A percentile compares a stretch with the other conserved stretches of the same genome.
These are phyloP conservation scores for Colletotrichum cuscutae DNA, from an alignment of 2,329 filamentous ascomycete species.

Conservation along the genomic window DNA sequence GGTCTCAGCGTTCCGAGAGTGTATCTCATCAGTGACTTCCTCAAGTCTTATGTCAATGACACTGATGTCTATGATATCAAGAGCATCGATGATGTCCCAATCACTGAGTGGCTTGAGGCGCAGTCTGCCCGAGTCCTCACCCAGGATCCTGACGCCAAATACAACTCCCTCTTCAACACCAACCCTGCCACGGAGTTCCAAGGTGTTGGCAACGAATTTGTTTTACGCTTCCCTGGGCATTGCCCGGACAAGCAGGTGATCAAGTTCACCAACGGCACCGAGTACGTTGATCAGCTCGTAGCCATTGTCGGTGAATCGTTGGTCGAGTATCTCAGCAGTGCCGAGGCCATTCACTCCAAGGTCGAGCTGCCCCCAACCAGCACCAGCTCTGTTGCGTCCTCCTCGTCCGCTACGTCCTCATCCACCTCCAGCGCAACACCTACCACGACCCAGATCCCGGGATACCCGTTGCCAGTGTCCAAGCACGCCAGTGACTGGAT, in stretches of 20 bases:
- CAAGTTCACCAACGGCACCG: conserved; percentile 29
- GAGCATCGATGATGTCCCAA: conserved; percentile 27
- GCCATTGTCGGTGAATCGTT: neutral
- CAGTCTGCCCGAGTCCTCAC: neutral
- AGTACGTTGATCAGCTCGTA: neutral
- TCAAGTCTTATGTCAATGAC: neutral
- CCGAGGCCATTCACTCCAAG: conserved; percentile 10
- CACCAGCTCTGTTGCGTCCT: neutral
- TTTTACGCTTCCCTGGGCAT: neutral
- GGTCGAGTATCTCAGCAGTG: neutral
- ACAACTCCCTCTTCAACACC: conserved; percentile 33
- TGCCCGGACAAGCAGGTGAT: conserved; percentile 16
- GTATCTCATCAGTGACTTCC: conserved; percentile 20
- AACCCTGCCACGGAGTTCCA: neutral
- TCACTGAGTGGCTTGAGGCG: conserved; percentile 28
- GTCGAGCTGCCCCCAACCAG: conserved; percentile 21
- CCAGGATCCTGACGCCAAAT: conserved; percentile 39
- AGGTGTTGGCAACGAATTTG: neutral
- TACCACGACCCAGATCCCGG: conserved; percentile 27
- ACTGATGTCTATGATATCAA: conserved; percentile 35
- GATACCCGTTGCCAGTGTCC: conserved; percentile 40
- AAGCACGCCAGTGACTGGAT: conserved; percentile 39
- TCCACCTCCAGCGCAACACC: neutral
- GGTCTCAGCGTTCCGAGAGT: conserved; percentile 23
- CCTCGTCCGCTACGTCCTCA: neutral